Evolutionary conservation across 345 rosid genomes (phyloP), one percentile per base, ranked within the genome.

Genomic region (Pugionium dolabratum): DNA sequence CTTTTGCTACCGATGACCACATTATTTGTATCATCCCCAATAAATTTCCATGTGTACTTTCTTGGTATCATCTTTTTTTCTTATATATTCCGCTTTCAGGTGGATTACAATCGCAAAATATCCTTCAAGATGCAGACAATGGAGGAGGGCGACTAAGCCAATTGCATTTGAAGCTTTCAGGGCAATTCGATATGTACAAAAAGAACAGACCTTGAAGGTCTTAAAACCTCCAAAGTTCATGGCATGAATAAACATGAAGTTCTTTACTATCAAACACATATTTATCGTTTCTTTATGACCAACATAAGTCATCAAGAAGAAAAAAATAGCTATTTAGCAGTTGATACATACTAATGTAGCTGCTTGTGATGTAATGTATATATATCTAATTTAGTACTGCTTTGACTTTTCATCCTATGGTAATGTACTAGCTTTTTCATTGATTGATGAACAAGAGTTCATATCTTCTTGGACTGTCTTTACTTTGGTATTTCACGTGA

Each of bases 111-210:
- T 29, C 75, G 78, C 69, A 88, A 79, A 65, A 84, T 91, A 73
- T 86, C 90, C 4, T 27, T 81, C 73, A 86, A 85, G 83, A 83
- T 91, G 96, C 80, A 80, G 59, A 59, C 82, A n/a, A 69, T 91
- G 85, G 90, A 86, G 31, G 27, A 45, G 30, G 26, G 45, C 1
- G 70, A 76, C 59, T 69, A 88, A 80, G 73, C 77, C 83, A 36
- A 31, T 28, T 50, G 28, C 4, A 53, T 43, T 32, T 33, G 59
- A 54, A 36, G 4, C 47, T 64, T 55, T 45, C 26, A 29, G 57
- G 11, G 49, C 35, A 9, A 9, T 55, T 45, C 7, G 30, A 46
- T 6, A 29, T 67, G 4, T 47, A 50, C 11, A 3, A 40, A 2
- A 41, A 27, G 11, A 66, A 45, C 5, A 31, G 4, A 45, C 28